Base-by-base conservation (phyloP, 1,284 basidiomycete genomes). In the Cerioporus squamosus region DNA sequence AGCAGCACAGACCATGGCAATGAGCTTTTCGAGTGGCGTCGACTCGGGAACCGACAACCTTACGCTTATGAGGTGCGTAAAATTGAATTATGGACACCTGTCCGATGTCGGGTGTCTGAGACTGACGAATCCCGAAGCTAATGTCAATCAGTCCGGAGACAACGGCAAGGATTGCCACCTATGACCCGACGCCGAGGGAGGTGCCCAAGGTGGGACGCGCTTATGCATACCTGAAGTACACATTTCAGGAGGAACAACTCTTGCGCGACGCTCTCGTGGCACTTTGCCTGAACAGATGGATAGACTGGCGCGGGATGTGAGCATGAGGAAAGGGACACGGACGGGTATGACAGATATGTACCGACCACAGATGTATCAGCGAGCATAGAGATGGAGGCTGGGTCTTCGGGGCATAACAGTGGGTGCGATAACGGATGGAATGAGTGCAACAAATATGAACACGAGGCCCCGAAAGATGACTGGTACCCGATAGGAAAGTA, bases 261-360 rank as follows among this genome's bases (percentile, higher is more conserved):
- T 72, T 91, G 62, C 77, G 88, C 15, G 82, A 90, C 70, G 79
- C 81, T 6, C 74, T 91, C 56, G 72, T 91, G 39, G 79, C 90
- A 8, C 77, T 92, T 49, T 84, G 81, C 68, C 74, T 92, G 62
- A 90, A 90, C 72, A 81, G 88, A 57, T 91, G 88, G 88, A 73
- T 91, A 69, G 89, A 90, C 72, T 72, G 77, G 68, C 79, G 76
- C 66, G 77, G 78, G 57, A 72, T 66, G 59, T 68, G 53, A 62
- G 57, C 55, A 52, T 45, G 50, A 44, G 17, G 44, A 49, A 31
- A 48, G 49, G 52, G 55, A 44, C 31, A 48, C 51, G 52, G 60
- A 48, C 51, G 52, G 60, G 40, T 23, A 40, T 43, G 44, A 51
- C 50, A 46, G 43, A 51, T 50, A 58, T 44, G 48, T 5, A 65